Percentiles rank a stretch among this genome's conserved stretches.
These are phyloP conservation scores for Aschersonia sp. DNA, from an alignment of 2,329 filamentous ascomycete genomes.

Conservation along the genomic window DNA sequence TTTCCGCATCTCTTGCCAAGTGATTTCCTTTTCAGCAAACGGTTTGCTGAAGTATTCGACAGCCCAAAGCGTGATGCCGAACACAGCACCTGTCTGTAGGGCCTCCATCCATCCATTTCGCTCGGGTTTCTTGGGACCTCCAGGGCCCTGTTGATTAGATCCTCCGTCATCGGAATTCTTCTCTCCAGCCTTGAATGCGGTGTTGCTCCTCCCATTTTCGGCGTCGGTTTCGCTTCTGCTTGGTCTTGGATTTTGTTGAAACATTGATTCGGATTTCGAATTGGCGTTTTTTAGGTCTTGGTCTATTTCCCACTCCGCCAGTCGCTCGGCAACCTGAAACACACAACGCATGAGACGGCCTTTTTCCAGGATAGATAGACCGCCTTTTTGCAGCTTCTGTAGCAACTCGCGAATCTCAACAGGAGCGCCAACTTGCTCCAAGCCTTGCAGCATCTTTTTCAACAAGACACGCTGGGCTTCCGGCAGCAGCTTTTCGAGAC, in stretches of 20 bases:
- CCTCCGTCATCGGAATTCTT: conserved; percentile 9
- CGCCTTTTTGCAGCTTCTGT: conserved; percentile 39
- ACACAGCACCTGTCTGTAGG: conserved; percentile 20
- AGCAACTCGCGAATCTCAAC: conserved; percentile 47
- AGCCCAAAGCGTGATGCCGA: conserved; percentile 40
- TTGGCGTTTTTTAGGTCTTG: conserved; percentile 7
- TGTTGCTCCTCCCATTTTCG: conserved; percentile 7
- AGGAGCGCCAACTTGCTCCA: conserved; percentile 58
- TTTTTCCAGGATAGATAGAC: conserved; percentile 25
- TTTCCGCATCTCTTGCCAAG: conserved; percentile 90
- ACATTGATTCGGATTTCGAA: conserved; percentile 2
- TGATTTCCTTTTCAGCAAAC: conserved; percentile 57
- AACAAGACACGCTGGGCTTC: conserved; percentile 45
- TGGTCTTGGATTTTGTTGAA: conserved; percentile 10
- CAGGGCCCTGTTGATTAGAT: conserved; percentile 13
- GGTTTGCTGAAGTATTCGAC: conserved; percentile 25
- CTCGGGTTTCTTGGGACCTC: conserved; percentile 20
- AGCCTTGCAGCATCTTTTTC: conserved; percentile 42
- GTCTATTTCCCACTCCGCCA: conserved; percentile 15
- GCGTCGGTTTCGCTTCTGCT: conserved; percentile 8
- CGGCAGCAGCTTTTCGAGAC: conserved; percentile 48
- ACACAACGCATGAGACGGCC: conserved; percentile 20
- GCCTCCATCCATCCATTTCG: conserved; percentile 20
- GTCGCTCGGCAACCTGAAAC: conserved; percentile 20
- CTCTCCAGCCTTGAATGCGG: conserved; percentile 7